Evolutionary conservation across 345 rosid genomes (phyloP), one percentile per base, ranked within the genome.

Genomic region (Dimocarpus longan): DNA sequence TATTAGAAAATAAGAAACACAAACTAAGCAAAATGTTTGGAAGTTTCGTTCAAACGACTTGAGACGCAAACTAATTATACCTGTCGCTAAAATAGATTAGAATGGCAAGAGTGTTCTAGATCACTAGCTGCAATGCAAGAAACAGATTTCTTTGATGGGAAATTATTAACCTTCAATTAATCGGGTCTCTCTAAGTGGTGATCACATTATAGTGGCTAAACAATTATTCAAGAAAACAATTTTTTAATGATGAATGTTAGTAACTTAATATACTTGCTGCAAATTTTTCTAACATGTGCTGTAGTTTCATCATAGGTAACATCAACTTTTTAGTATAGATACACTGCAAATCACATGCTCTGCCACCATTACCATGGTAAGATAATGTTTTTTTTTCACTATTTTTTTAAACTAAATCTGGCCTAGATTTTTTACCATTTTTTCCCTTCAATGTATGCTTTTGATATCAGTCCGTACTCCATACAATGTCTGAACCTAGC

Each of bases 21-120:
- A 54, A 54, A 54, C 3, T 9, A 75, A 46, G 59, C 57, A 19
- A 26, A 44, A 26, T 64, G 56, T 26, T 63, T 16, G 18, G 13
- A 10, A 28, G 40, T 43, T 44, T 44, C 60, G 11, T 43, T 60
- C 60, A 26, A n/a, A 24, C 10, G 32, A 46, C 50, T 66, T 37
- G 24, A 46, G 69, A 69, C 69, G 66, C 72, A 76, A 56, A 21
- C 46, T 18, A 76, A 28, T 21, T n/a, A 60, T 60, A 60, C 65
- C 65, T 60, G 28, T 21, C 1, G 12, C 65, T 60, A 60, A 60
- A 54, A 54, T 37, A 66, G 19, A n/a, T 48, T 19, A 32, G 37
- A 60, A 43, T 60, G 18, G 50, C 50, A 1, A 4, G 50, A 56
- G n/a, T 37, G 28, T 39, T 18, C 66, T 57, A 57, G 44, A 72